phyloP scores from a whole-genome alignment of 441 rosid species.

The Dalechampia spathulata region DNA sequence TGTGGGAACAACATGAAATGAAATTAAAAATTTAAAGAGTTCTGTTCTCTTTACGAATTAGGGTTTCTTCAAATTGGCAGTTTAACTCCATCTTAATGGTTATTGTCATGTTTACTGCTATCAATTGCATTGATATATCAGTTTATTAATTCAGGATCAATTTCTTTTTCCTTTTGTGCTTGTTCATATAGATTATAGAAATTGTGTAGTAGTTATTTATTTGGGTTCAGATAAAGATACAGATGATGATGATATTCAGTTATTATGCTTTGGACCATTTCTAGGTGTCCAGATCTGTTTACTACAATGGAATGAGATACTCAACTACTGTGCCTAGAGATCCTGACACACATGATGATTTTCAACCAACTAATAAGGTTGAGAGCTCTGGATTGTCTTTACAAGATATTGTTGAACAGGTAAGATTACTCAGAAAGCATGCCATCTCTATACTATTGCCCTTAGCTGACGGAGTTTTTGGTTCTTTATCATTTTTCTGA shows the following conservation, averaged over 20 bases:
- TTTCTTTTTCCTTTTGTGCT: not conserved
- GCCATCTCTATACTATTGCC: too few relatives aligned
- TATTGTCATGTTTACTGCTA: too few relatives aligned
- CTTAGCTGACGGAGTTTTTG: constrained; percentile 1
- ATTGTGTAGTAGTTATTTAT: too few relatives aligned
- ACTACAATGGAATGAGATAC: constrained; percentile 37
- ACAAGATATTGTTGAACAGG: constrained; percentile 74
- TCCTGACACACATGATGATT: constrained; percentile 85
- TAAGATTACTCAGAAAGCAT: too few relatives aligned
- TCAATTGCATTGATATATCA: too few relatives aligned
- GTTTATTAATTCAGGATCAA: not conserved
- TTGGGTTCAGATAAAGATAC: too few relatives aligned
- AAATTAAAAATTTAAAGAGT: too few relatives aligned
- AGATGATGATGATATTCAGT: too few relatives aligned
- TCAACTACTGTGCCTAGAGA: constrained; percentile 51
- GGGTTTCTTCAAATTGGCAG: too few relatives aligned
- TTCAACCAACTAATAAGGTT: constrained; percentile 55
- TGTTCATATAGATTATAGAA: not conserved
- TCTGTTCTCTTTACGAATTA: too few relatives aligned
- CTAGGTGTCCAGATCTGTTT: constrained; percentile 40
- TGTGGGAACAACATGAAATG: too few relatives aligned
- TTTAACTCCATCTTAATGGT: too few relatives aligned
- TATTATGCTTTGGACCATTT: constrained; percentile 16
- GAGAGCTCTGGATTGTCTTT: constrained; percentile 43
- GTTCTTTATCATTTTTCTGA: not conserved